phyloP scores from a whole-genome alignment of 257 asterid species.

The Przewalskia tangutica region DNA sequence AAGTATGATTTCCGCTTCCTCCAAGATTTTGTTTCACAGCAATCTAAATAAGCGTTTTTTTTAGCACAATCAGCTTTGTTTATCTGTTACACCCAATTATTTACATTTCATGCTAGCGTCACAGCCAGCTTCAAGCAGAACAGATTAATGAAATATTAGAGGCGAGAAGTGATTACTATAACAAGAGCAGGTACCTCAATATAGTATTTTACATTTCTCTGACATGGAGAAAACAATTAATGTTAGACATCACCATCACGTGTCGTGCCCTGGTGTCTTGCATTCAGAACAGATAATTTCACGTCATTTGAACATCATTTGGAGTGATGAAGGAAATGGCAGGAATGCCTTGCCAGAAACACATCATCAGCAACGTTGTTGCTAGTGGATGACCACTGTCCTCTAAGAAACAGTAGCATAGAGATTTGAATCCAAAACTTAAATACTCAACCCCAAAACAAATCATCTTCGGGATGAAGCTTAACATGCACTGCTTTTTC shows the following conservation, averaged over 20 bases:
- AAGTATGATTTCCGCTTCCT: neutral
- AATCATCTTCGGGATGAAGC: neutral
- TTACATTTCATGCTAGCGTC: neutral
- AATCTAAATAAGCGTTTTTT: neutral
- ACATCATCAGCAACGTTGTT: neutral
- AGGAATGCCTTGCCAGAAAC: neutral
- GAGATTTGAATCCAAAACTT: neutral
- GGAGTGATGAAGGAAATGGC: neutral
- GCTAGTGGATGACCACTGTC: neutral
- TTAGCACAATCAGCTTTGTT: neutral
- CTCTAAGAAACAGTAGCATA: neutral
- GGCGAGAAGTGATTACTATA: neutral
- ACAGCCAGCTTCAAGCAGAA: neutral
- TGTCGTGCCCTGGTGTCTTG: neutral
- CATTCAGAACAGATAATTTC: neutral
- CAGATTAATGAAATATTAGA: neutral
- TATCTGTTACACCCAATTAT: neutral
- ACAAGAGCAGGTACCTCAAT: neutral
- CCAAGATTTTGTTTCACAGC: neutral
- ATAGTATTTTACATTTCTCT: neutral
- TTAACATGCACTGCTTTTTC: constrained; percentile 19
- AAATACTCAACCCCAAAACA: neutral
- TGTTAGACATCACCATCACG: neutral
- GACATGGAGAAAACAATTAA: neutral
- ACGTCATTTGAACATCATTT: neutral